phyloP scores from a whole-genome alignment of 371 early-diverging fungal genomes.

The Mucor irregularis region DNA sequence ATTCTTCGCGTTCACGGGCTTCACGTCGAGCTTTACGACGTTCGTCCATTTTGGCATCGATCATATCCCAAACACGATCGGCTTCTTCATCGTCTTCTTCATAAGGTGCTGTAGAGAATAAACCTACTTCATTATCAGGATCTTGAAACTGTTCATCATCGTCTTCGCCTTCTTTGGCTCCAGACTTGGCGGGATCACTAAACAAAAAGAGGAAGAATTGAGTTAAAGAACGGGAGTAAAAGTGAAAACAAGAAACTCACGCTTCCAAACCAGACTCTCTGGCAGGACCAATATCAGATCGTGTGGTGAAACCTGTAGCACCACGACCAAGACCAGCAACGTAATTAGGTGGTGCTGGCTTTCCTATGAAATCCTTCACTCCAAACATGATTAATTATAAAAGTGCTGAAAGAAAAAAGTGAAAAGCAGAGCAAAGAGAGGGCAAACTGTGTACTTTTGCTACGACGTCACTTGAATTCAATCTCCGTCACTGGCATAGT shows the following conservation, averaged over 20 bases:
- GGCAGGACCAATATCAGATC: slow-evolving; percentile 97
- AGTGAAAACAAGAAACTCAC: slow-evolving; percentile 29
- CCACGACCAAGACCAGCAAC: slow-evolving; percentile 97
- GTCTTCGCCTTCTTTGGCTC: slow-evolving; percentile 57
- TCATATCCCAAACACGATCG: slow-evolving; percentile 88
- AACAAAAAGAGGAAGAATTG: background rate
- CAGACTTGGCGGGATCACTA: slow-evolving; percentile 43
- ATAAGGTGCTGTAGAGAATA: slow-evolving; percentile 87
- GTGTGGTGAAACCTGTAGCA: slow-evolving; percentile 97
- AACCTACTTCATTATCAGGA: slow-evolving; percentile 92
- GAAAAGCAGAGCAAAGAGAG: background rate
- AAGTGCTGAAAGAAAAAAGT: slow-evolving; percentile 9
- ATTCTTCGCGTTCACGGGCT: slow-evolving; percentile 61
- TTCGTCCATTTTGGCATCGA: slow-evolving; percentile 91
- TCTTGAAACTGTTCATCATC: slow-evolving; percentile 85
- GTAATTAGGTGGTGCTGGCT: slow-evolving; percentile 88
- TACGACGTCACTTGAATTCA: no score
- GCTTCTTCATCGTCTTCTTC: slow-evolving; percentile 98
- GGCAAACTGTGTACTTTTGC: background rate
- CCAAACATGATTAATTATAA: slow-evolving; percentile 55
- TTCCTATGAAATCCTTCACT: slow-evolving; percentile 84
- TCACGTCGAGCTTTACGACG: slow-evolving; percentile 77
- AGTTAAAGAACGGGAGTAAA: no score
- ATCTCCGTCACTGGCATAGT: background rate
- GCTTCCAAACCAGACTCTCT: slow-evolving; percentile 70